Conservation (phyloP, 176 grass and related monocot genomes). For the Aegilops bicornis region DNA sequence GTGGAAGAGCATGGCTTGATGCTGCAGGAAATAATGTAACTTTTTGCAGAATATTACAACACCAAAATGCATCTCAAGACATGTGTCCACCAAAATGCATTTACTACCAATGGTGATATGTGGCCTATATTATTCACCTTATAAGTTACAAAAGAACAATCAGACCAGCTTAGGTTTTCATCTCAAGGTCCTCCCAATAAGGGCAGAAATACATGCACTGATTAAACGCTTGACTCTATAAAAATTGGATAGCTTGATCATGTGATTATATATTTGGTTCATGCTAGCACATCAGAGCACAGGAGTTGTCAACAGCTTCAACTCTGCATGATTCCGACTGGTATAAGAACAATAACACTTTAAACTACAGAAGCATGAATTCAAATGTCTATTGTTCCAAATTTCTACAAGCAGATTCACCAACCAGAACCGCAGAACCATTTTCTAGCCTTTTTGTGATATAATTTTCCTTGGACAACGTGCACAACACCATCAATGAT, state of each 20-base stretch:
- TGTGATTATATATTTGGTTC: background rate
- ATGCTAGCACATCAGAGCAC: background rate
- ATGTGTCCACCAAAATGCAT: background rate
- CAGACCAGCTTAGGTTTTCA: background rate
- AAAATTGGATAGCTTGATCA: background rate
- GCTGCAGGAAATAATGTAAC: background rate
- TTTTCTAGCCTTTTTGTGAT: background rate
- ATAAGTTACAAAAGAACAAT: background rate
- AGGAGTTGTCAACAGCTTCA: background rate
- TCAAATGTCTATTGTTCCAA: background rate
- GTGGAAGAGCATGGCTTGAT: background rate
- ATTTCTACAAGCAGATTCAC: background rate
- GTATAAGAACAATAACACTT: background rate
- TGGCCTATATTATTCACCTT: background rate
- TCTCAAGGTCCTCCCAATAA: background rate
- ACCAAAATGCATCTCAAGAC: background rate
- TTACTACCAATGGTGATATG: background rate
- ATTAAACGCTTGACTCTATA: background rate
- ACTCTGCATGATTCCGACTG: background rate
- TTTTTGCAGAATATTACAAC: background rate
- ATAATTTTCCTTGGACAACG: background rate
- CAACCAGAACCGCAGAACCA: background rate
- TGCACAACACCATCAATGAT: background rate
- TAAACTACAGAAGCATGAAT: background rate
- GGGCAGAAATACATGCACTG: background rate